Conservation (phyloP, 208 protist genomes). For the Acanthamoeba quina region DNA sequence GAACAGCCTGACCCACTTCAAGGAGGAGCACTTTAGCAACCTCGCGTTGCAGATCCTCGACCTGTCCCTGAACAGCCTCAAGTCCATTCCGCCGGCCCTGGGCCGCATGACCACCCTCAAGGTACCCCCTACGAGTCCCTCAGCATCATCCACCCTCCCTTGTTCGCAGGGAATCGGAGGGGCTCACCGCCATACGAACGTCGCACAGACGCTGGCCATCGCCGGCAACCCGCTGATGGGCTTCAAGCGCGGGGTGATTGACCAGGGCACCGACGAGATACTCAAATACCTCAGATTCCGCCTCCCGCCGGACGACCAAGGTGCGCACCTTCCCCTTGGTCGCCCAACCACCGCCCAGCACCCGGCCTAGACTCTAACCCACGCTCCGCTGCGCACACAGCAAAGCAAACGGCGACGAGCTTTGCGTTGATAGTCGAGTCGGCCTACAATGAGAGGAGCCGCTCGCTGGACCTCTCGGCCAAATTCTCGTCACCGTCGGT, state of each 20-base stretch:
- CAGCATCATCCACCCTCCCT: not conserved
- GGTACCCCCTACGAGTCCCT: not conserved
- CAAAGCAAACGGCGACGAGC: not conserved
- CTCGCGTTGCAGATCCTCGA: not conserved
- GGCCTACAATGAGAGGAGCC: not conserved
- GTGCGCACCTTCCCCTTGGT: not conserved
- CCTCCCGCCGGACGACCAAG: not conserved
- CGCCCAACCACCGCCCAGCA: too few species aligned
- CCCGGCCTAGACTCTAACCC: too few species aligned
- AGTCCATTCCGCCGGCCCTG: not conserved
- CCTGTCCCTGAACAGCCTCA: constrained; percentile 5
- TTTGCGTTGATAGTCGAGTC: constrained; percentile 9
- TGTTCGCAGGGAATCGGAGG: not conserved
- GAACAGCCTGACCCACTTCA: constrained; percentile 3
- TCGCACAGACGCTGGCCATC: constrained; percentile 2
- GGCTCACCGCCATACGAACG: not conserved
- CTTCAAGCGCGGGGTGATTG: constrained; percentile 19
- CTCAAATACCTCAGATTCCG: not conserved
- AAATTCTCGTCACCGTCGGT: constrained; percentile 14
- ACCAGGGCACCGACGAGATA: constrained; percentile 11
- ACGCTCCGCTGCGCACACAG: not conserved
- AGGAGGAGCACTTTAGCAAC: constrained; percentile 4
- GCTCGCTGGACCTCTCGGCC: not conserved
- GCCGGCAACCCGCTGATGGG: constrained; percentile 22
- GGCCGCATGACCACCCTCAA: constrained; percentile 24